Base-by-base conservation (phyloP, 2,329 filamentous ascomycete species). In the Fusarium sacchari region DNA sequence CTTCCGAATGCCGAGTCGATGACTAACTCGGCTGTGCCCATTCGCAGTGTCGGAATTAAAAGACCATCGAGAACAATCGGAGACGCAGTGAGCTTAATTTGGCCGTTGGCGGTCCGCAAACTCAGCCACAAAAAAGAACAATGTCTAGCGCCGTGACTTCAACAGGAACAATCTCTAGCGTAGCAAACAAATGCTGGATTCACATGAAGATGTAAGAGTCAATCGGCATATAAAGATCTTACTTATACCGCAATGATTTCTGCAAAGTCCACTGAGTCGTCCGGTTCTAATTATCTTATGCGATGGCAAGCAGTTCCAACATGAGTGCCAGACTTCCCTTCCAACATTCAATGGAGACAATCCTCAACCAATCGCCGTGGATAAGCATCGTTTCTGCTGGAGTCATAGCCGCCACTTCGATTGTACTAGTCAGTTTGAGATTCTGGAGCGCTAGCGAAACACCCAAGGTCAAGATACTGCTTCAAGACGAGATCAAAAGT, bases 401-500 rank as follows among this genome's bases (percentile, higher is more conserved):
- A 1, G 8, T 9, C 1, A 1, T 59, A 5, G 32, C 28, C 1
- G 5, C 30, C 0, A 5, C 14, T 9, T 28, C 18, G 0, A 9
- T 43, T 2, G 3, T 65, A 1, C 9, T 70, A 0, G 20, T 32
- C 7, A 10, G 13, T 4, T 8, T 26, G 0, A 30, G 3, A 18
- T 26, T 43, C 12, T 32, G 4, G 20, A 43, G 6, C 1, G 20
- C 8, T 0, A 55, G 2, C 1, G 11, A 7, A 28, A n/a, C 42
- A 6, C 67, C 52, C 4, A 59, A 44, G 3, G 67, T 70, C 0
- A 64, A 57, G 10, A 61, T 70, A 1, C 7, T 69, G 1, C 66
- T 69, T 3, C 24, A 40, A 11, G 67, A 70, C 10, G 67, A 69
- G 24, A 70, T 69, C 14, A 17, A 22, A 6, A 69, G 56, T 14